phyloP scores from a whole-genome alignment of 345 rosid genomes.

The Fremontodendron californicum region DNA sequence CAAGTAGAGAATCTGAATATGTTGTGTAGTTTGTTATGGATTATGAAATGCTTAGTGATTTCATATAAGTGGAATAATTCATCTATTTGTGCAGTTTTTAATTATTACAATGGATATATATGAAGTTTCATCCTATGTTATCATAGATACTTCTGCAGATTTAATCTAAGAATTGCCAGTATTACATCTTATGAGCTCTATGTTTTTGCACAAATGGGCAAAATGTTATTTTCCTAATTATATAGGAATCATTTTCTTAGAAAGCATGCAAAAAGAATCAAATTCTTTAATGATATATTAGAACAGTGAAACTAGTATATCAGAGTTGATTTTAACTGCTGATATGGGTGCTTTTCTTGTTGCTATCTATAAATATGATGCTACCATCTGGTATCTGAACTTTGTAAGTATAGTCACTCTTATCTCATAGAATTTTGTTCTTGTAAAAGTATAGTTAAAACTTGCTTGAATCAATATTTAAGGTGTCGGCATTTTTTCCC shows the following conservation, averaged over 20 bases:
- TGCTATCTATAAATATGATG: neutral
- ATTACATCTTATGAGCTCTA: neutral
- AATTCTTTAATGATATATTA: neutral
- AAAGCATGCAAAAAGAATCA: neutral
- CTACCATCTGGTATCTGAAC: neutral
- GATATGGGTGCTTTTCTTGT: neutral
- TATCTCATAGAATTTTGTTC: constrained; percentile 3
- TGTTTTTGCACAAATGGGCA: neutral
- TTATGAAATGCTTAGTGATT: neutral
- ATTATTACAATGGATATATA: neutral
- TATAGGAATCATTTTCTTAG: neutral
- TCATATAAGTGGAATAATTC: neutral
- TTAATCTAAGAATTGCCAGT: neutral
- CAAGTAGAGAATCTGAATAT: neutral
- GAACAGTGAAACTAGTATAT: neutral
- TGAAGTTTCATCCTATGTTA: neutral
- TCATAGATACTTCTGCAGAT: neutral
- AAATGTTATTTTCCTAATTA: neutral
- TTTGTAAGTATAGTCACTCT: neutral
- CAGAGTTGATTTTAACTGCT: neutral
- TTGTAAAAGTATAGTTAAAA: neutral
- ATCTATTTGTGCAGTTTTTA: neutral
- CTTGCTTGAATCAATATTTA: neutral
- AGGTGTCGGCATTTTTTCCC: neutral
- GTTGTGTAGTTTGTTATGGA: neutral